Evolutionary conservation across 2,329 filamentous ascomycete genomes (phyloP).

Genomic region (Colletotrichum tropicicola): DNA sequence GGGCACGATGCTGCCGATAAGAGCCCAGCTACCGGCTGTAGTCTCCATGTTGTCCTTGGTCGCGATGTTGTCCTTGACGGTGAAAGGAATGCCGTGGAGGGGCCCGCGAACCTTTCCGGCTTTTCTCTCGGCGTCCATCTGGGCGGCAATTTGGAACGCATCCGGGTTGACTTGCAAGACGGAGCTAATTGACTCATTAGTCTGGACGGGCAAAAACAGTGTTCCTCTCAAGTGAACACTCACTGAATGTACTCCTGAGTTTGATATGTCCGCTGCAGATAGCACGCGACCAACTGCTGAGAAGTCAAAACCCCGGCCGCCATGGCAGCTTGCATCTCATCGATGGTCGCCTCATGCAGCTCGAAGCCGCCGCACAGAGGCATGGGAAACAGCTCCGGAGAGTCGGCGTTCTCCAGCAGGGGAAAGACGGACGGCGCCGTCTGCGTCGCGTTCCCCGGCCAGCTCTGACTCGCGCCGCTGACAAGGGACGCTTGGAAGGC

Average conservation of each 20-base stretch:
- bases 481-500: neutral
- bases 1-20: conserved; percentile 72
- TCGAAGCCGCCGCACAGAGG: conserved; percentile 65
- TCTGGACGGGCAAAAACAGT: neutral
- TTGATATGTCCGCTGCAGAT: conserved; percentile 68
- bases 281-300: conserved; percentile 68
- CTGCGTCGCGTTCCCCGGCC: neutral
- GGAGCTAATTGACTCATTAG: conserved; percentile 50
- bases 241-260: conserved; percentile 73
- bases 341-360: conserved; percentile 76
- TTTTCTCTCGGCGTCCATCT: conserved; percentile 68
- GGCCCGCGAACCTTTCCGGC: conserved; percentile 67
- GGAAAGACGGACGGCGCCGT: conserved; percentile 42
- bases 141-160: conserved; percentile 66
- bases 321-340: conserved; percentile 71
- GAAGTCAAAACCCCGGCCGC: conserved; percentile 62
- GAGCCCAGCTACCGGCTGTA: conserved; percentile 74
- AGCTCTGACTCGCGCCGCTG: neutral
- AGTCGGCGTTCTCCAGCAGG: conserved; percentile 44
- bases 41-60: conserved; percentile 77
- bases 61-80: conserved; percentile 79
- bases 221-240: conserved; percentile 27
- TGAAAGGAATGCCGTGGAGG: conserved; percentile 79
- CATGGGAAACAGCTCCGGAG: conserved; percentile 66
- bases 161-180: conserved; percentile 77